Percentiles rank a stretch among this genome's conserved stretches.
Conservation (phyloP, 1,139 yeast genomes). For the Suhomyces kunorum region DNA sequence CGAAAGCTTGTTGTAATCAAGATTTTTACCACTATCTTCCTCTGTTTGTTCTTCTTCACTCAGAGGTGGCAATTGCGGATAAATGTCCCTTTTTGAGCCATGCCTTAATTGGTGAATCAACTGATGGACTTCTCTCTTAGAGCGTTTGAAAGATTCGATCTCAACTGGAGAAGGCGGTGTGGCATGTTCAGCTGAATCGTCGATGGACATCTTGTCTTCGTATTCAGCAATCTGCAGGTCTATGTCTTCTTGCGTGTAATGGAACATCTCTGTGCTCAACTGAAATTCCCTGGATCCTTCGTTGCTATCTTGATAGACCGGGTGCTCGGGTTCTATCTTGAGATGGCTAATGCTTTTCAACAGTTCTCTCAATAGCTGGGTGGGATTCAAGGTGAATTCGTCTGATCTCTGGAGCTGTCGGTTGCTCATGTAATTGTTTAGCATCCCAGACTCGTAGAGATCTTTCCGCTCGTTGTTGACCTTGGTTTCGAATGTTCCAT, state of each 20-base stretch:
- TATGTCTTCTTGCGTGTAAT: slow-evolving; percentile 25
- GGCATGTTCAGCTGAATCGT: too few relatives aligned
- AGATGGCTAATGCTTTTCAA: slow-evolving; percentile 7
- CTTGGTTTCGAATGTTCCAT: slow-evolving; percentile 21
- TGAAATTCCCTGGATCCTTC: slow-evolving; percentile 21
- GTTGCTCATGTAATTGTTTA: slow-evolving; percentile 24
- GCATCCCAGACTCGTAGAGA: slow-evolving; percentile 29
- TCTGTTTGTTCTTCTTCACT: not conserved
- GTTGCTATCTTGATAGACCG: too few relatives aligned
- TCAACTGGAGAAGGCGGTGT: too few relatives aligned
- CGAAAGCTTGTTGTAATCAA: slow-evolving; percentile 10
- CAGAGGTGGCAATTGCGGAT: not conserved
- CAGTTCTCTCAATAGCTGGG: slow-evolving; percentile 7
- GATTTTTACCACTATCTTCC: not conserved
- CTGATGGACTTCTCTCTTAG: slow-evolving; percentile 3
- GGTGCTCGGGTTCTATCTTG: slow-evolving; percentile 1
- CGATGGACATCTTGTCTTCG: slow-evolving; percentile 18
- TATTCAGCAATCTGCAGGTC: slow-evolving; percentile 20
- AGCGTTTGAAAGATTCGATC: not conserved
- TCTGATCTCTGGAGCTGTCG: not conserved
- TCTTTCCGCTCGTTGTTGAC: slow-evolving; percentile 22
- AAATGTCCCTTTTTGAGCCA: slow-evolving; percentile 1
- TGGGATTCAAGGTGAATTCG: slow-evolving; percentile 8
- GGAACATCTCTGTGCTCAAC: slow-evolving; percentile 23
- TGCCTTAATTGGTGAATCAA: not conserved